Conservation (phyloP, 2,329 filamentous ascomycete species). For the Ophiostoma australiae region DNA sequence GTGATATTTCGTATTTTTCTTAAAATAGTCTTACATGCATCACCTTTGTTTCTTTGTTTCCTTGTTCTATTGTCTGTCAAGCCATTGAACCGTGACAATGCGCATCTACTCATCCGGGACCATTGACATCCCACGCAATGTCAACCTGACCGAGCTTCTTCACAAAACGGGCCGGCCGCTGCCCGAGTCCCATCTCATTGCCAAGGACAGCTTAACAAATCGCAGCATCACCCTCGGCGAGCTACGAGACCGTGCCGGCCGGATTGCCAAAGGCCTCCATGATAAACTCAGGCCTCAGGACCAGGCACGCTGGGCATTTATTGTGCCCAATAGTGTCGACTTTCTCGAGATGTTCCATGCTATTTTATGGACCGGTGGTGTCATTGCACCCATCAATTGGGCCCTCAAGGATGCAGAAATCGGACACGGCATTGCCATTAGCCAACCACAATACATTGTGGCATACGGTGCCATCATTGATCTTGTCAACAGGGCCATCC, state of each 20-base stretch:
- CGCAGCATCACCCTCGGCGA: conserved; percentile 43
- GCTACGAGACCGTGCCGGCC: conserved; percentile 39
- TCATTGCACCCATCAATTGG: conserved; percentile 1
- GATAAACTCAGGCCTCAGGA: conserved; percentile 34
- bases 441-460: conserved; percentile 39
- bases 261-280: conserved; percentile 39
- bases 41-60: not conserved
- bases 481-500: conserved; percentile 34
- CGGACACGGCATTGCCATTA: conserved; percentile 41
- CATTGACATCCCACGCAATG: conserved; percentile 37
- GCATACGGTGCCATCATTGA: conserved; percentile 36
- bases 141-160: conserved; percentile 43
- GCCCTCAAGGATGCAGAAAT: conserved; percentile 24
- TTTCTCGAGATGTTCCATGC: not conserved
- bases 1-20: not conserved
- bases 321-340: conserved; percentile 28
- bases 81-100: conserved; percentile 29
- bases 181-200: conserved; percentile 41
- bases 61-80: not conserved
- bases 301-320: conserved; percentile 40
- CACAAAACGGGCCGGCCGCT: conserved; percentile 36
- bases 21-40: not conserved
- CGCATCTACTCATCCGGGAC: conserved; percentile 34
- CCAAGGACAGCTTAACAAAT: conserved; percentile 42
- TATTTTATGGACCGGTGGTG: not conserved